phyloP scores from a whole-genome alignment of 768 basidiomycete species.

The Phanerochaete sordida region DNA sequence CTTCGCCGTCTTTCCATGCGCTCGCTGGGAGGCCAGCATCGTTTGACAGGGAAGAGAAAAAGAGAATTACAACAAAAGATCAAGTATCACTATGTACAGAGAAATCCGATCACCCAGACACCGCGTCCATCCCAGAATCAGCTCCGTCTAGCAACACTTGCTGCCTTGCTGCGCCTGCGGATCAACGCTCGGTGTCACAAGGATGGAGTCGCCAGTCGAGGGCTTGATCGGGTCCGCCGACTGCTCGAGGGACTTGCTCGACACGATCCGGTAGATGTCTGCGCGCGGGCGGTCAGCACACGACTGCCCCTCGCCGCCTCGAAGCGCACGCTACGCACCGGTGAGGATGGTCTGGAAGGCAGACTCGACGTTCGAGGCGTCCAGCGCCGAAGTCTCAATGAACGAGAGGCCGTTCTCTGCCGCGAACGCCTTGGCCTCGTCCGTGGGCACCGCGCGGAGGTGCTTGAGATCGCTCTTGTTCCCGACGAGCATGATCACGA shows the following conservation, averaged over 20 bases:
- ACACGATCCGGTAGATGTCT: constrained; percentile 99
- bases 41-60: neutral
- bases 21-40: too few species aligned
- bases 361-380: constrained; percentile 96
- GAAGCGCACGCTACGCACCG: constrained; percentile 44
- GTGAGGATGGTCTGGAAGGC: constrained; percentile 97
- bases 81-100: constrained; percentile 16
- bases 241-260: constrained; percentile 91
- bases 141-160: constrained; percentile 57
- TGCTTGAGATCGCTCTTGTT: constrained; percentile 99
- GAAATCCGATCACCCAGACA: constrained; percentile 9
- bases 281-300: neutral
- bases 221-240: constrained; percentile 75
- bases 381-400: constrained; percentile 99
- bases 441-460: constrained; percentile 91
- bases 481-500: constrained; percentile 93
- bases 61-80: constrained; percentile 14
- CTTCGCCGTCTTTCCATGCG: too few species aligned
- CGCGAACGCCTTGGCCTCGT: constrained; percentile 92
- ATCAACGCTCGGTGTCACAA: constrained; percentile 74
- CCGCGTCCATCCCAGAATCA: neutral
- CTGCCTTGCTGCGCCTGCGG: constrained; percentile 50
- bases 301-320: neutral
- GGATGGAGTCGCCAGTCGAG: constrained; percentile 79
- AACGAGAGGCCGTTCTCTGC: constrained; percentile 91